Base-by-base conservation (phyloP, 805 yeast genomes). In the Sporopachydermia lactativora region DNA sequence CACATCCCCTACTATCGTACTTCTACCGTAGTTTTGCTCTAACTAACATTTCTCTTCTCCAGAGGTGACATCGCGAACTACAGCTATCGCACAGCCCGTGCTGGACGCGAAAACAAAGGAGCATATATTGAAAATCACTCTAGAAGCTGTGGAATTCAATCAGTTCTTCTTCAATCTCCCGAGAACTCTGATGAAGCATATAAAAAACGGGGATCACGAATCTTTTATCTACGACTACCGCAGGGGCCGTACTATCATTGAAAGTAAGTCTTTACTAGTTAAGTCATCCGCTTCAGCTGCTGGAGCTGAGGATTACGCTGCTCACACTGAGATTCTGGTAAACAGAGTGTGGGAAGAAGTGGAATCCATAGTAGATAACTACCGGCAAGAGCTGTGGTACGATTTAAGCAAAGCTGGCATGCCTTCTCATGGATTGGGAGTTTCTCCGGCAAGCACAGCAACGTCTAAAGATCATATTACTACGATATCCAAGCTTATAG, bases 131-230 rank as follows among this genome's bases (percentile, higher is more conserved):
- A 65, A 65, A 41, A 60, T 62, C 18, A 69, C 83, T 0, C 59
- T 73, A 40, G 57, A 62, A 28, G 64, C 73, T 36, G 62, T 79
- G 4, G 73, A 73, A 36, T 65, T 66, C 42, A 69, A 77, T 53
- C 65, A 64, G 39, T 59, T 61, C 41, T 61, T 77, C 37, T 69
- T 81, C 46, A 73, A 77, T 50, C 59, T 79, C 36, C 83, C 86
- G 1, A 65, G 64, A 34, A 54, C 57, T 3, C 55, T 81, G 17
- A 56, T 58, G 28, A 52, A 50, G 3, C 64, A 64, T 44, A 58
- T 77, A 17, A 56, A 58, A 13, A 59, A 60, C 11, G 65, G 69
- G 38, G 81, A 80, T 47, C 79, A 76, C 51, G 74, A 71, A 40
- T 64, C 70, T 15, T 61, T 81, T 18, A 54, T 77, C 35, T 61